Evolutionary conservation across 306 rosid genomes (phyloP), one percentile per base, ranked within the genome.

Genomic region (Comarum palustre): DNA sequence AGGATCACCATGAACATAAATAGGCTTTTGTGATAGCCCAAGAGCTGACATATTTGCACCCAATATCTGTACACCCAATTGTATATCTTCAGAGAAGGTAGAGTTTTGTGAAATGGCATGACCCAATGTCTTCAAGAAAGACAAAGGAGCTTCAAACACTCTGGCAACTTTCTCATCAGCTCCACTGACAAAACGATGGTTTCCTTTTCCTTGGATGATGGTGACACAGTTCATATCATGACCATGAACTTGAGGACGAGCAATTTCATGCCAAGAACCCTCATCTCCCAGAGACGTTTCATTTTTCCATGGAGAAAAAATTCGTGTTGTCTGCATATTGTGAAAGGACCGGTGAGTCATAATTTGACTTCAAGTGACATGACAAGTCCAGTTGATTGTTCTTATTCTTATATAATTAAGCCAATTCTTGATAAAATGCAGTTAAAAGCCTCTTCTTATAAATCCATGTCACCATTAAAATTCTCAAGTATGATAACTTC

Each of bases 31-130:
- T 61, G 99, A 95, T 65, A 91, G 86, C 71, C 99, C 96, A 81
- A 95, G 97, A 77, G 99, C 96, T 48, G 99, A 95, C 97, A 95
- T 91, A 83, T 95, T 95, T 76, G 99, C 99, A 82, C 99, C 99
- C 92, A 95, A 88, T 77, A 95, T 81, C 77, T 95, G 96, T 82
- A 90, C 89, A 36, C 83, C 90, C 62, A 64, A 70, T 46, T 83
- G 84, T 72, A 80, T 42, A 79, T 90, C 96, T 75, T 90, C 96
- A 3, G 82, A 65, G 72, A 78, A 71, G 73, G 79, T 20, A 68
- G 82, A 76, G 32, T 80, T 84, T 77, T 77, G 82, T 73, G 80
- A 69, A 54, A 86, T 81, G 81, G 96, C 93, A 82, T 87, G 90
- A 85, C 74, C 85, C 84, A 95, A 78, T 41, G 97, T 91, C 89